Base-by-base conservation (phyloP, 2,329 filamentous ascomycete genomes). In the Onygenales sp. region DNA sequence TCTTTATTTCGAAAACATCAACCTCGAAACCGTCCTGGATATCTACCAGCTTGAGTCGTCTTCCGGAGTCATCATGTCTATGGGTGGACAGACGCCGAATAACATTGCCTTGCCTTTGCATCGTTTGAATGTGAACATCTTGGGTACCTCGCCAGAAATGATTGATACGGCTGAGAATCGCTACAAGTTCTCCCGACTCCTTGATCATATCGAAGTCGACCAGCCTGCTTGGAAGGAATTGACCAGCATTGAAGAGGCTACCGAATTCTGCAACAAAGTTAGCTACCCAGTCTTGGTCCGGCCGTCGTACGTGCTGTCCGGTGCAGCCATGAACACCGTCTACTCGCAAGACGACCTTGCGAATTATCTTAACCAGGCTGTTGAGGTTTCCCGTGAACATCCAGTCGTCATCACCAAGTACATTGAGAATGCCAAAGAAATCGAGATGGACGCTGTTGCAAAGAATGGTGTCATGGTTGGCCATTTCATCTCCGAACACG, bases 341-440 rank as follows among this genome's bases (percentile, higher is more conserved):
- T 97, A 97, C 76, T 96, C 92, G 0, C 85, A 94, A 74, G 87
- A 92, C 67, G 93, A 97, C 67, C 77, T 98, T 54, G 87, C 88
- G 63, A 85, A 79, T 64, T 97, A 94, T 71, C 78, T 98, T 44
- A 82, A 87, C 59, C 92, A 97, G 73, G 93, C 93, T 52, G 88
- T 82, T 6, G 91, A 95, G 59, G 93, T 98, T 46, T 97, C 93
- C 5, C 84, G 88, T 57, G 92, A 97, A 57, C 88, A 97, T 69
- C 93, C 93, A 0, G 93, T 98, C 9, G 93, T 98, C 57, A 97
- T 98, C 65, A 97, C 92, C 56, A 98, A 98, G 76, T 98, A 97
- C 74, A 97, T 98, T 61, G 93, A 98, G 77, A 93, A 95, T 61
- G 93, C 93, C 59, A 97, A 98, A 78, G 93, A 98, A 71, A 97